phyloP scores from a whole-genome alignment of 768 basidiomycete genomes.

The Harrya chromipes region DNA sequence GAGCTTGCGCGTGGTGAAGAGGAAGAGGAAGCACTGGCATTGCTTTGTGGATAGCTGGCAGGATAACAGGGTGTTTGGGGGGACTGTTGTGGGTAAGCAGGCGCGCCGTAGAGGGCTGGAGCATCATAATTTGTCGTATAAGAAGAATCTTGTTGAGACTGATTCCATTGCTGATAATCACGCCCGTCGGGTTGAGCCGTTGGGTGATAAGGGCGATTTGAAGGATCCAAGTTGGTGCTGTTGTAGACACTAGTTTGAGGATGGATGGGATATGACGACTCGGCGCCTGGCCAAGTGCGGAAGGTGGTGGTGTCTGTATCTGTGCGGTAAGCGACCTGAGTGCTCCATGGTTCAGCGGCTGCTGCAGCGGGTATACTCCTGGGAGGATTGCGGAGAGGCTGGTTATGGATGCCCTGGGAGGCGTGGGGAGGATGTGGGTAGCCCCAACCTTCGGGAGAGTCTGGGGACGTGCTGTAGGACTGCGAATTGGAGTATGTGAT shows the following conservation, averaged over 20 bases:
- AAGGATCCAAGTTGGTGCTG: slow-evolving; percentile 38
- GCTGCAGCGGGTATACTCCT: slow-evolving; percentile 20
- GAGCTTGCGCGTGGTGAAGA: slow-evolving; percentile 31
- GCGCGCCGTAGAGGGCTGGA: slow-evolving; percentile 21
- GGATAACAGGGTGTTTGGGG: slow-evolving; percentile 32
- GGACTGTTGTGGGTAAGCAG: slow-evolving; percentile 28
- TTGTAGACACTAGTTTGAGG: slow-evolving; percentile 24
- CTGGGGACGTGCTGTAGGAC: slow-evolving; percentile 42
- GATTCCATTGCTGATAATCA: slow-evolving; percentile 33
- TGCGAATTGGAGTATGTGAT: slow-evolving; percentile 40
- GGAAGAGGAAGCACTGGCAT: slow-evolving; percentile 12
- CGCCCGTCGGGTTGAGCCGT: slow-evolving; percentile 37
- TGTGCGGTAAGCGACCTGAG: slow-evolving; percentile 24
- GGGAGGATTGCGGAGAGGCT: slow-evolving; percentile 42
- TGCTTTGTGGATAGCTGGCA: slow-evolving; percentile 23
- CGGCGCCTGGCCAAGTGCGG: slow-evolving; percentile 49
- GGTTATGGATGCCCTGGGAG: slow-evolving; percentile 43
- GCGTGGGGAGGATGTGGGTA: slow-evolving; percentile 38
- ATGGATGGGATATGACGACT: slow-evolving; percentile 33
- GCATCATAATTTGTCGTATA: slow-evolving; percentile 26
- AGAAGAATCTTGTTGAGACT: slow-evolving; percentile 24
- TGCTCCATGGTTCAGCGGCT: slow-evolving; percentile 22
- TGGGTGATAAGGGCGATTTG: slow-evolving; percentile 33
- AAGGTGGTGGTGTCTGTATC: slow-evolving; percentile 38
- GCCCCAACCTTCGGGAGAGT: slow-evolving; percentile 52